Base-by-base conservation (phyloP, 1,284 basidiomycete genomes). In the Puccinia hordei region DNA sequence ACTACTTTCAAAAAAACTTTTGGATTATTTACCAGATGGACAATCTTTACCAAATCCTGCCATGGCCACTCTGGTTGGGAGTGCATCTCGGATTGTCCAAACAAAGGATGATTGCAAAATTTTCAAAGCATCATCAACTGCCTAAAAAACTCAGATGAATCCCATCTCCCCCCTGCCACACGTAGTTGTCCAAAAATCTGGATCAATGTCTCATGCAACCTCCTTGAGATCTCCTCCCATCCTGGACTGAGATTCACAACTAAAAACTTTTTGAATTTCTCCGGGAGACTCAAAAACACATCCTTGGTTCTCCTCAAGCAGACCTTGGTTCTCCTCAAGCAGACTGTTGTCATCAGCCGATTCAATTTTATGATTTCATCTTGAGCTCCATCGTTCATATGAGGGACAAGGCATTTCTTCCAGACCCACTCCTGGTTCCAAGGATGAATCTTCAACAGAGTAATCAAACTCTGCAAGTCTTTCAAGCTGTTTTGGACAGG, bases 401-500 rank as follows among this genome's bases (percentile, higher is more conserved):
- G 22, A 3, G 57, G 57, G 9, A 61, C 24, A 22, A 61, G 57
- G 17, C 10, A 17, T 61, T 61, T 8, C 33, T 35, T 61, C 57
- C 57, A 61, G 8, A 61, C 6, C 57, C 24, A 13, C 4, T 61
- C 24, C 24, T 61, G 4, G 33, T 27, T 35, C 57, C 57, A 61
- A 3, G 57, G 57, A 6, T 8, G 3, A 27, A 61, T 61, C 2
- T 61, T 61, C 17, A 61, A 61, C 17, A 61, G 24, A 15, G 3
- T 35, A 17, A 85, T 81, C 46, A 85, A 81, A 3, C 84, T 82
- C 53, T 83, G 85, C 8, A 85, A 81, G 46, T 85, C 84, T 81
- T 84, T 84, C 55, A 85, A 81, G 15, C 83, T 82, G 81, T 85
- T 85, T 78, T 85, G 85, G 24, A 85, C 83, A 17, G 85, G 85